These are phyloP conservation scores for Retiboletus fuscus DNA, from an alignment of 1,284 basidiomycete genomes.

Conservation along the genomic window DNA sequence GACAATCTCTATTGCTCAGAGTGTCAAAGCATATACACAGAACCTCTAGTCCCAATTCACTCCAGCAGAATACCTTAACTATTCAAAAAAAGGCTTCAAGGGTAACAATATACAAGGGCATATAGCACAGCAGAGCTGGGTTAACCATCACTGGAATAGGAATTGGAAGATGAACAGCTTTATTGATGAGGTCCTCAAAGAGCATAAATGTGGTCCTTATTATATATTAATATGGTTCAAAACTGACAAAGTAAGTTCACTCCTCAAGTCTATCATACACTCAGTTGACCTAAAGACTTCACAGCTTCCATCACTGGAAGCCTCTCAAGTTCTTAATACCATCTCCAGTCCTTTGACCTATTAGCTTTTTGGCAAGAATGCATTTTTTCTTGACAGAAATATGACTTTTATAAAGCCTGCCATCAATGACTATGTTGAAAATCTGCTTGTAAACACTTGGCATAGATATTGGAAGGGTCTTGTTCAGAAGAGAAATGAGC, in stretches of 20 bases:
- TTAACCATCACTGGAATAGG: not conserved
- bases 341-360: not conserved
- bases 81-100: constrained; percentile 2
- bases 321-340: not conserved
- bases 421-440: not conserved
- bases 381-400: not conserved
- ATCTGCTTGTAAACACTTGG: constrained; percentile 1
- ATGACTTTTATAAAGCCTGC: not conserved
- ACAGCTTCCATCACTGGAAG: not conserved
- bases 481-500: not conserved
- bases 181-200: not conserved
- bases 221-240: not conserved
- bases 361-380: not conserved
- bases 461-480: constrained; percentile 4
- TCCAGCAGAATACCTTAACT: not conserved
- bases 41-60: not conserved
- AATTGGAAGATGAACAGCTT: not conserved
- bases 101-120: not conserved
- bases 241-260: not conserved
- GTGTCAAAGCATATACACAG: constrained; percentile 1
- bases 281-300: not conserved
- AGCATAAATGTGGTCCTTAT: constrained; percentile 3
- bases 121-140: not conserved
- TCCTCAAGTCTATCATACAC: not conserved
- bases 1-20: constrained; percentile 3